These are phyloP conservation scores for Leishmania tarentolae DNA, from an alignment of 208 protist species.

Conservation along the genomic window DNA sequence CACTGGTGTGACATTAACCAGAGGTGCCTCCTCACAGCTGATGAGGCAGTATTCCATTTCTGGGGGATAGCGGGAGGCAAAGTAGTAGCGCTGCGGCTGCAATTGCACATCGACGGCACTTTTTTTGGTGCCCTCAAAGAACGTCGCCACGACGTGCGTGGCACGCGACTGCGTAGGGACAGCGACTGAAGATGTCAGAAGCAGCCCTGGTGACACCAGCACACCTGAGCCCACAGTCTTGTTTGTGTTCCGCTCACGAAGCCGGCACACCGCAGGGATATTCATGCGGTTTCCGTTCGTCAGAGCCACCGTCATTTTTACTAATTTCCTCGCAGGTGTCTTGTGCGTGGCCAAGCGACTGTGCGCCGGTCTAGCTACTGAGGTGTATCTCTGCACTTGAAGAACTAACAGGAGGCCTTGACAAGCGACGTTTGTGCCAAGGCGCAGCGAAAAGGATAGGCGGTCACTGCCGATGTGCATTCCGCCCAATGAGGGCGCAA, in stretches of 20 bases:
- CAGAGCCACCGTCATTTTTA: slow-evolving; percentile 47
- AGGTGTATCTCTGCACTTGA: too few species aligned
- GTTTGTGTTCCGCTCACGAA: slow-evolving; percentile 41
- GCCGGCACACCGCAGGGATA: slow-evolving; percentile 88
- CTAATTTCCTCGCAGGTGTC: not conserved
- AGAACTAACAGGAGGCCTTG: not conserved
- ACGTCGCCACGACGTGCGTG: slow-evolving; percentile 61
- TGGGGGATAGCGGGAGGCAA: slow-evolving; percentile 75
- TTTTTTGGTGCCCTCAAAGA: slow-evolving; percentile 93
- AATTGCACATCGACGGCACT: slow-evolving; percentile 60
- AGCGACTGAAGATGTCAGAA: slow-evolving; percentile 70
- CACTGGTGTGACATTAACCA: slow-evolving; percentile 81
- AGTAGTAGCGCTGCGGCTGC: slow-evolving; percentile 74
- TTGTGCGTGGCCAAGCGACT: not conserved
- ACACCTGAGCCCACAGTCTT: slow-evolving; percentile 68
- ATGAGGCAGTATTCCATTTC: slow-evolving; percentile 93
- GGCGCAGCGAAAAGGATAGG: not conserved
- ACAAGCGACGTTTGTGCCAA: not conserved
- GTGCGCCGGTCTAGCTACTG: not conserved
- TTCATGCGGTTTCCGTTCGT: slow-evolving; percentile 77
- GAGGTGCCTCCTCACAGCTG: slow-evolving; percentile 65
- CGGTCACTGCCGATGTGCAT: not conserved
- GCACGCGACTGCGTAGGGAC: slow-evolving; percentile 29
- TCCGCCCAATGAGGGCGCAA: not conserved
- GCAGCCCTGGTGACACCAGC: slow-evolving; percentile 64